These are phyloP conservation scores for Candida krabiensis DNA, from an alignment of 805 yeast genomes.

Conservation along the genomic window DNA sequence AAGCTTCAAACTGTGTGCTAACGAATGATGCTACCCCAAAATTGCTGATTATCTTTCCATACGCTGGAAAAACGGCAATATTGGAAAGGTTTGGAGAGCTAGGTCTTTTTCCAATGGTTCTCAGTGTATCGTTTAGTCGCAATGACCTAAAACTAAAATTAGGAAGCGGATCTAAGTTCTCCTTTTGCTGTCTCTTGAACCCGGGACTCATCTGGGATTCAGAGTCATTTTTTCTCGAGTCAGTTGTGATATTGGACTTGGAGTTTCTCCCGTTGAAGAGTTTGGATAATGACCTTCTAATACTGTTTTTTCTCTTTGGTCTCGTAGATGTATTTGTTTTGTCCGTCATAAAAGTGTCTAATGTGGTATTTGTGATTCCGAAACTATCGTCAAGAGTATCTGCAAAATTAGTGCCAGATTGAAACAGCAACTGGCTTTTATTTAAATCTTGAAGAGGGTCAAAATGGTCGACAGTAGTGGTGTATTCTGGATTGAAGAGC, in stretches of 20 bases:
- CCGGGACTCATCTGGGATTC: too few relatives aligned
- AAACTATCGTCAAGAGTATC: constrained; percentile 4
- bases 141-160: constrained; percentile 18
- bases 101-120: constrained; percentile 12
- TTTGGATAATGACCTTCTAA: constrained; percentile 16
- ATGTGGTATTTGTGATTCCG: constrained; percentile 1
- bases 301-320: constrained; percentile 6
- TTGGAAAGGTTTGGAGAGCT: constrained; percentile 16
- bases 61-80: constrained; percentile 15
- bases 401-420: not conserved
- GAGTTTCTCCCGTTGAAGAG: constrained; percentile 11
- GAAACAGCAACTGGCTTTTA: constrained; percentile 1
- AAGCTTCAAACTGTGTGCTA: constrained; percentile 23
- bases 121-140: constrained; percentile 15
- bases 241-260: too few relatives aligned
- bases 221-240: too few relatives aligned
- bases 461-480: too few relatives aligned
- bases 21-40: constrained; percentile 12
- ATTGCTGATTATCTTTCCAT: constrained; percentile 9
- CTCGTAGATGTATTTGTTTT: not conserved
- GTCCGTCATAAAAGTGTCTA: constrained; percentile 1
- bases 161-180: constrained; percentile 17
- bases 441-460: too few relatives aligned
- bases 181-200: not conserved
- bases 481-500: too few relatives aligned